A percentile compares a stretch with the other conserved stretches of the same genome.
These are phyloP conservation scores for Nidula niveotomentosa DNA, from an alignment of 1,284 basidiomycete species.

Conservation along the genomic window DNA sequence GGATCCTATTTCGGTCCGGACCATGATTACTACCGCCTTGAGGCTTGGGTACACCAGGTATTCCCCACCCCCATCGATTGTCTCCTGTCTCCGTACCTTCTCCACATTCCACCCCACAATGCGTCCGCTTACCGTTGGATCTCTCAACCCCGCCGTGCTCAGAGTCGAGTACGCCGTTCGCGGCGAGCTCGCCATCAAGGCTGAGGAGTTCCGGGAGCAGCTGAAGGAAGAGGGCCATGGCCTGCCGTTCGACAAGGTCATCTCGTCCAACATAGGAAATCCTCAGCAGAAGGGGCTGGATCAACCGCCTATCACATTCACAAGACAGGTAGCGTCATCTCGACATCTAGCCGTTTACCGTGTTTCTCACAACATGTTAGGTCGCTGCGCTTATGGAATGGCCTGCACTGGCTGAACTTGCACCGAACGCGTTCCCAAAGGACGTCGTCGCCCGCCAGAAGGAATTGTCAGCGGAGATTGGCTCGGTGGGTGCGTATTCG, in stretches of 20 bases:
- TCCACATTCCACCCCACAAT: slow-evolving; percentile 30
- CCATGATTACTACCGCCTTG: background rate
- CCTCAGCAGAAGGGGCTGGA: slow-evolving; percentile 95
- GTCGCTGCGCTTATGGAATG: slow-evolving; percentile 92
- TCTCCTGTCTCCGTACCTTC: slow-evolving; percentile 4
- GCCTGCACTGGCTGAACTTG: slow-evolving; percentile 81
- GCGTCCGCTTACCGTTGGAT: slow-evolving; percentile 58
- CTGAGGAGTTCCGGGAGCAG: slow-evolving; percentile 78
- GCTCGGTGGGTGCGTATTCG: slow-evolving; percentile 94
- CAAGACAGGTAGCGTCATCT: slow-evolving; percentile 69
- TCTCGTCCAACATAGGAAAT: slow-evolving; percentile 97
- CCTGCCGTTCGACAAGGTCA: slow-evolving; percentile 88
- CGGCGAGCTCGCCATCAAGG: slow-evolving; percentile 94
- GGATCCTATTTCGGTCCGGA: background rate
- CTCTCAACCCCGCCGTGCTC: slow-evolving; percentile 83
- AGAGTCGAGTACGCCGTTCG: slow-evolving; percentile 97
- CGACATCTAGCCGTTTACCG: too few relatives aligned
- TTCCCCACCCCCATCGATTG: slow-evolving; percentile 15
- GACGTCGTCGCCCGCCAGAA: slow-evolving; percentile 87
- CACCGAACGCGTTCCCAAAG: slow-evolving; percentile 78
- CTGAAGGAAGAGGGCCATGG: slow-evolving; percentile 56
- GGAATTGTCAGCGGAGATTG: slow-evolving; percentile 83
- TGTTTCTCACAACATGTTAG: slow-evolving; percentile 42
- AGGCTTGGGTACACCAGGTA: background rate
- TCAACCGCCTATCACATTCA: slow-evolving; percentile 92